Evolutionary conservation across 768 basidiomycete species (phyloP).

Genomic region (Kwoniella newhampshirensis): DNA sequence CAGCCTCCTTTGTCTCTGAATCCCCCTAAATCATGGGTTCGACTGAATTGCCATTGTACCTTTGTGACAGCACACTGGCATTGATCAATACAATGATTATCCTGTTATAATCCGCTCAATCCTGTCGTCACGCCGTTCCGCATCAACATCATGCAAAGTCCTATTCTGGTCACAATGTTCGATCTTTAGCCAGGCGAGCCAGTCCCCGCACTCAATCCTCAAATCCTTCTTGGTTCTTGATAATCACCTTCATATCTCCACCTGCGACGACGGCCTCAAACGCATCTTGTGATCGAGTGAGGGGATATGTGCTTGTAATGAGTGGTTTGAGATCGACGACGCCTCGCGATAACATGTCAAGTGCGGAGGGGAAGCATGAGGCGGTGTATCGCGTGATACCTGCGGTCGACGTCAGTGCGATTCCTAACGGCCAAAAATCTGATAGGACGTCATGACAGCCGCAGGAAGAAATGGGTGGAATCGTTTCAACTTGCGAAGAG

Average conservation of each 20-base stretch:
- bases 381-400: conserved; percentile 47
- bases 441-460: not conserved
- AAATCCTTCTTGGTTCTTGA: conserved; percentile 42
- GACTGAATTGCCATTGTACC: no score
- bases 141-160: no score
- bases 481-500: no score
- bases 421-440: not conserved
- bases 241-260: conserved; percentile 43
- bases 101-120: no score
- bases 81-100: no score
- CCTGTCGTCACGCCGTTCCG: no score
- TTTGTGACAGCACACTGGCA: no score
- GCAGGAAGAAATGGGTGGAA: no score
- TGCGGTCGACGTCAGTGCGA: not conserved
- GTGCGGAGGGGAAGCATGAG: conserved; percentile 42
- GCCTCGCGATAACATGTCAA: conserved; percentile 39
- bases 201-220: not conserved
- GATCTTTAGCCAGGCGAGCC: no score
- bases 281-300: conserved; percentile 34
- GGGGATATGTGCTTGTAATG: conserved; percentile 36
- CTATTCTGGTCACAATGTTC: no score
- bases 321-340: conserved; percentile 45
- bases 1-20: no score
- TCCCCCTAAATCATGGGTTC: no score
- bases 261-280: conserved; percentile 42